A percentile compares a stretch with the other conserved stretches of the same genome.
These are phyloP conservation scores for Knufia petricola DNA, from an alignment of 2,329 filamentous ascomycete species.

Conservation along the genomic window DNA sequence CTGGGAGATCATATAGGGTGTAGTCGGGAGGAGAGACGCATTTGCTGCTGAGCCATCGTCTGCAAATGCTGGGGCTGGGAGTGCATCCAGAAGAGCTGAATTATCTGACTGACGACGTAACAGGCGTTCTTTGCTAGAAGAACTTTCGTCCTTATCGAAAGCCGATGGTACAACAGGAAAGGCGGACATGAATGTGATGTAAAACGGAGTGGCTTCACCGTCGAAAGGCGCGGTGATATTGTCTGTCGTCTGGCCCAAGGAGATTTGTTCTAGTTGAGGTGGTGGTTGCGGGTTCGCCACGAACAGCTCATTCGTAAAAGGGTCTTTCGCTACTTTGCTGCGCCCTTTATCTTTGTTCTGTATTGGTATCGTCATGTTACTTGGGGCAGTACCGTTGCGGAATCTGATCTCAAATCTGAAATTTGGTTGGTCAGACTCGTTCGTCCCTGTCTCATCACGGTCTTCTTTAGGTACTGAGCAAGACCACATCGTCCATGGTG, in stretches of 20 bases:
- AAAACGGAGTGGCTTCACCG: slow-evolving; percentile 83
- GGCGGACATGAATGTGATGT: slow-evolving; percentile 58
- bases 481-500: slow-evolving; percentile 69
- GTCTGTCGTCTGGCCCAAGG: slow-evolving; percentile 81
- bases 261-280: slow-evolving; percentile 58
- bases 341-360: slow-evolving; percentile 29
- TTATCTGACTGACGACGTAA: neutral
- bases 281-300: slow-evolving; percentile 39
- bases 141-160: slow-evolving; percentile 32
- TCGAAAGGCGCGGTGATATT: slow-evolving; percentile 58
- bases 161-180: slow-evolving; percentile 30
- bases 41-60: slow-evolving; percentile 59
- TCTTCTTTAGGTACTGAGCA: slow-evolving; percentile 74
- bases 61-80: slow-evolving; percentile 18
- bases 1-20: slow-evolving; percentile 48
- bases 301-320: slow-evolving; percentile 30
- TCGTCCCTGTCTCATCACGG: slow-evolving; percentile 54
- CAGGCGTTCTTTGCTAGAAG: slow-evolving; percentile 26
- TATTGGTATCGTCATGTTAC: slow-evolving; percentile 52
- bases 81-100: slow-evolving; percentile 2
- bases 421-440: slow-evolving; percentile 59
- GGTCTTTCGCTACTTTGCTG: slow-evolving; percentile 26
- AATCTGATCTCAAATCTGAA: slow-evolving; percentile 68
- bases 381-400: slow-evolving; percentile 42
- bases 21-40: slow-evolving; percentile 59